These are phyloP conservation scores for Globisporangium camurandrum DNA, from an alignment of 352 stramenopile species.

Conservation along the genomic window DNA sequence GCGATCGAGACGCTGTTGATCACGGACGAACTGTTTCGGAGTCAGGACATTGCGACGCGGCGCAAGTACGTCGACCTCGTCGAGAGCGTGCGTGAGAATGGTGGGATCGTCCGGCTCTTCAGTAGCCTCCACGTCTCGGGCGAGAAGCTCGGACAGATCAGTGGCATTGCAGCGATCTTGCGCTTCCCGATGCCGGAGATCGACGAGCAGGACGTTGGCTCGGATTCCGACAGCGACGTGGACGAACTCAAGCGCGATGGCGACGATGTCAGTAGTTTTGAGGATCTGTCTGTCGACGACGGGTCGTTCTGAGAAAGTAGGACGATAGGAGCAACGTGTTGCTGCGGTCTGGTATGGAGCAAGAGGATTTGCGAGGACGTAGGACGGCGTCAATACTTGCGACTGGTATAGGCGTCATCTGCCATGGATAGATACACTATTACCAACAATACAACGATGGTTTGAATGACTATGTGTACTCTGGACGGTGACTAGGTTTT, in stretches of 20 bases:
- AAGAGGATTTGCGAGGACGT: neutral
- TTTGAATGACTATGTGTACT: too few relatives aligned
- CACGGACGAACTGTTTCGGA: slow-evolving; percentile 93
- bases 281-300: slow-evolving; percentile 61
- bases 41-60: slow-evolving; percentile 84
- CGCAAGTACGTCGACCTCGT: slow-evolving; percentile 93
- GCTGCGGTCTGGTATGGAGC: slow-evolving; percentile 4
- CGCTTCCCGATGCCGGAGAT: slow-evolving; percentile 95
- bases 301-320: slow-evolving; percentile 53
- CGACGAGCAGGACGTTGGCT: slow-evolving; percentile 83
- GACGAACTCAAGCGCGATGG: slow-evolving; percentile 18
- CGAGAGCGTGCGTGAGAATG: slow-evolving; percentile 88
- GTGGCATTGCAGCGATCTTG: slow-evolving; percentile 93
- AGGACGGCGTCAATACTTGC: neutral
- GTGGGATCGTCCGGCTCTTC: slow-evolving; percentile 91
- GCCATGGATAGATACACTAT: too few relatives aligned
- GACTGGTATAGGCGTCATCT: neutral
- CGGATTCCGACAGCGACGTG: slow-evolving; percentile 32
- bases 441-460: too few relatives aligned
- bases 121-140: slow-evolving; percentile 93
- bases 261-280: slow-evolving; percentile 35
- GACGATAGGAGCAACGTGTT: neutral
- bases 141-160: slow-evolving; percentile 93
- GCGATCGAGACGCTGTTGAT: slow-evolving; percentile 95
- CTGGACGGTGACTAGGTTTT: neutral